phyloP scores from a whole-genome alignment of 2,329 filamentous ascomycete genomes.

The Ascochyta rabiei region DNA sequence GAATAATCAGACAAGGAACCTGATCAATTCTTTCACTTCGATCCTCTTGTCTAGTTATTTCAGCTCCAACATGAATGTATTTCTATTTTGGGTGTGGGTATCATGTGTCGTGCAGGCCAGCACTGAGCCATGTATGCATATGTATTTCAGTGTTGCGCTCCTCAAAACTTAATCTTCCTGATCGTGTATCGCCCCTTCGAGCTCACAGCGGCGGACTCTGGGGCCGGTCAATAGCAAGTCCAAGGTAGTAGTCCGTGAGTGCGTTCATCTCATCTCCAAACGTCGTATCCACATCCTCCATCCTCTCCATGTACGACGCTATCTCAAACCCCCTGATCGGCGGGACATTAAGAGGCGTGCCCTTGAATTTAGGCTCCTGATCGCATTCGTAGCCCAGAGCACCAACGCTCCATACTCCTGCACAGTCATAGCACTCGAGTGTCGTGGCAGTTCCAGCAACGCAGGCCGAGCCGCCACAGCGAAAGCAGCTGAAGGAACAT shows the following conservation, averaged over 20 bases:
- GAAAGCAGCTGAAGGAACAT: constrained; percentile 52
- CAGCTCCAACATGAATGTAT: no score
- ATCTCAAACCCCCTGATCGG: constrained; percentile 19
- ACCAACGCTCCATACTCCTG: constrained; percentile 45
- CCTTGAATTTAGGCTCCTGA: constrained; percentile 14
- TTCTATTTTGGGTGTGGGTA: no score
- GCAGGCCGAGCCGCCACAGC: constrained; percentile 39
- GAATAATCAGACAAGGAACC: no score
- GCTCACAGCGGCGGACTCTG: constrained; percentile 30
- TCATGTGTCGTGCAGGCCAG: no score
- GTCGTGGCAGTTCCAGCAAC: constrained; percentile 23
- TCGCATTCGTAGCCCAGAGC: constrained; percentile 48
- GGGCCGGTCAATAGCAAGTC: constrained; percentile 32
- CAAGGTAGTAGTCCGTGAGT: constrained; percentile 42
- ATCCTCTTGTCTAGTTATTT: no score
- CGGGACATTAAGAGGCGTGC: constrained; percentile 19
- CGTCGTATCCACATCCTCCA: constrained; percentile 18
- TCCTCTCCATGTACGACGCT: constrained; percentile 12
- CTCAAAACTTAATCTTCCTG: no score
- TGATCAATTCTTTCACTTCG: no score
- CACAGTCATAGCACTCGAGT: constrained; percentile 43
- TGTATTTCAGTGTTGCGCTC: no score
- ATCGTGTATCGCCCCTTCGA: background rate
- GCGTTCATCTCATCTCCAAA: constrained; percentile 47
- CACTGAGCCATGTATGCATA: no score